A percentile compares a stretch with the other conserved stretches of the same genome.
Conservation (phyloP, 495 filamentous ascomycete genomes). For the Xylaria grammica region DNA sequence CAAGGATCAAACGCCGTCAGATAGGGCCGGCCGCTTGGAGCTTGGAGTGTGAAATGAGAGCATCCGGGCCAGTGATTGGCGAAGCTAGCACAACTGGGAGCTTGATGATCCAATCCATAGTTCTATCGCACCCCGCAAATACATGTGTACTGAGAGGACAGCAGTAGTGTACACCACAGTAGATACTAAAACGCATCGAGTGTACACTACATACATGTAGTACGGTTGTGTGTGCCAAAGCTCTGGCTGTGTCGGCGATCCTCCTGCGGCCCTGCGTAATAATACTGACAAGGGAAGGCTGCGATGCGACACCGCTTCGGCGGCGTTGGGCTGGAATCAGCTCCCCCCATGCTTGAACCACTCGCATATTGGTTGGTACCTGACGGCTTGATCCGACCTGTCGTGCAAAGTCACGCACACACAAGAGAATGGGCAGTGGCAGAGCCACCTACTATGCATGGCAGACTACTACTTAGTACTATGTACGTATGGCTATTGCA, state of each 20-base stretch:
- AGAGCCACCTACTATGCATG: not conserved
- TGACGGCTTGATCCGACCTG: slow-evolving; percentile 35
- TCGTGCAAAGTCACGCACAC: slow-evolving; percentile 15
- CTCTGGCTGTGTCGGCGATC: slow-evolving; percentile 40
- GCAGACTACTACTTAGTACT: not conserved
- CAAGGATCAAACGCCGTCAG: slow-evolving; percentile 19
- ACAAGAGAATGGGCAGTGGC: too few relatives aligned
- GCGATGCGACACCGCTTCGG: slow-evolving; percentile 36
- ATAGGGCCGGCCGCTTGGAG: slow-evolving; percentile 14
- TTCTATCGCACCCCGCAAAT: slow-evolving; percentile 20
- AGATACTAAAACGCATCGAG: slow-evolving; percentile 4
- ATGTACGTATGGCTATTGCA: not conserved
- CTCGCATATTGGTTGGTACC: slow-evolving; percentile 41
- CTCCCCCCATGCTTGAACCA: slow-evolving; percentile 24
- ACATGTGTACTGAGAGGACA: not conserved
- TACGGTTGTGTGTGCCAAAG: slow-evolving; percentile 22
- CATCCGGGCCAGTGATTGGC: slow-evolving; percentile 19
- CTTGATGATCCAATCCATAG: slow-evolving; percentile 18
- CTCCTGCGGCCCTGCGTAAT: slow-evolving; percentile 39
- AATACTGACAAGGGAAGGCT: slow-evolving; percentile 34
- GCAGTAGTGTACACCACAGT: too few relatives aligned
- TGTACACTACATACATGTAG: not conserved
- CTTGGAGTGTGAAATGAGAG: slow-evolving; percentile 10
- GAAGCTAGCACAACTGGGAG: slow-evolving; percentile 13
- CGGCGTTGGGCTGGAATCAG: slow-evolving; percentile 41